Evolutionary conservation across 306 rosid species (phyloP).

Genomic region (Astragalus membranaceus): DNA sequence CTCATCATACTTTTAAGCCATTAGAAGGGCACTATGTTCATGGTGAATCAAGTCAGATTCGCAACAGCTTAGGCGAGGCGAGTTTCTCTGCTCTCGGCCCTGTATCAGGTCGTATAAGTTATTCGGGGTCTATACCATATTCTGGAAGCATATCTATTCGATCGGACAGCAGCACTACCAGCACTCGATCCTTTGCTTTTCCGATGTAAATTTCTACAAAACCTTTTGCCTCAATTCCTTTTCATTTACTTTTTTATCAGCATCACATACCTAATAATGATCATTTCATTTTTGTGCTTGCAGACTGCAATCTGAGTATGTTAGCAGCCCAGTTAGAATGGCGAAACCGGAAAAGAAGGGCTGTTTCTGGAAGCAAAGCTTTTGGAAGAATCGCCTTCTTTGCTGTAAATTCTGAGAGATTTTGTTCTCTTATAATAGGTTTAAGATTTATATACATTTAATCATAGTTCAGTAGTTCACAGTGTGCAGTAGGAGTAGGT

Average conservation of each 20-base stretch:
- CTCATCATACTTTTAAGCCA: constrained; percentile 7
- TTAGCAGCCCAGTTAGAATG: constrained; percentile 87
- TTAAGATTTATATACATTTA: constrained; percentile 24
- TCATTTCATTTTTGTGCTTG: constrained; percentile 13
- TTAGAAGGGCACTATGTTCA: constrained; percentile 15
- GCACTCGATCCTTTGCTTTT: constrained; percentile 94
- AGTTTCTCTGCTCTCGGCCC: constrained; percentile 55
- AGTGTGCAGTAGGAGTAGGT: constrained; percentile 37
- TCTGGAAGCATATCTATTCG: constrained; percentile 87
- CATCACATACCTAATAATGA: not conserved
- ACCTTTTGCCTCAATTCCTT: not conserved
- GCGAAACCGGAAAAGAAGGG: constrained; percentile 55
- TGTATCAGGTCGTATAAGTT: constrained; percentile 37
- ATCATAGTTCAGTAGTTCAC: constrained; percentile 23
- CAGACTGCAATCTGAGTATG: constrained; percentile 84
- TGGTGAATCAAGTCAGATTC: constrained; percentile 25
- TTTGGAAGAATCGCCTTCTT: constrained; percentile 62
- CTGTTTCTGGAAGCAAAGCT: constrained; percentile 36
- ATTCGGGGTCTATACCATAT: constrained; percentile 56
- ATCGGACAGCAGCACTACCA: constrained; percentile 93
- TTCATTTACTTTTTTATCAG: not conserved
- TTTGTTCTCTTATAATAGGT: constrained; percentile 22
- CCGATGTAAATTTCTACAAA: constrained; percentile 48
- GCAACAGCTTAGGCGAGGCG: constrained; percentile 32
- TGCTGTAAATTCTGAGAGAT: constrained; percentile 86